A percentile compares a stretch with the other conserved stretches of the same genome.
These are phyloP conservation scores for Panus rudis DNA, from an alignment of 768 basidiomycete genomes.

Conservation along the genomic window DNA sequence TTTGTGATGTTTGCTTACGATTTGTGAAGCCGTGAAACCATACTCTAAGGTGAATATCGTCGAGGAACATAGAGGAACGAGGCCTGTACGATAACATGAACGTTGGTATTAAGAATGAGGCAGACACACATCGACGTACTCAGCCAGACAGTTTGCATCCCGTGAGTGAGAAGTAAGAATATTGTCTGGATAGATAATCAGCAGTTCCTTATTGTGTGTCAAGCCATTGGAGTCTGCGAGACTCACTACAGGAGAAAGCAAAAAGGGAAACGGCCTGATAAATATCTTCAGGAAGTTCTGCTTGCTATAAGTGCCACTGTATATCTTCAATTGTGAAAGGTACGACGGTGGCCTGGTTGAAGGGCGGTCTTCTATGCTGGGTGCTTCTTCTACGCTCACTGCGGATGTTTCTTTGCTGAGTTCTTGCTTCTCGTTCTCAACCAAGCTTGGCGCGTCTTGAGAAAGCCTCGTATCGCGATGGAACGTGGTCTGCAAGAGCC, in stretches of 20 bases:
- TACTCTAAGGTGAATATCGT: constrained; percentile 40
- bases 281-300: constrained; percentile 30
- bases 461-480: constrained; percentile 7
- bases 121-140: constrained; percentile 21
- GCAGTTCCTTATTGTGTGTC: no score
- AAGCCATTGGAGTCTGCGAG: not conserved
- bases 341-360: constrained; percentile 22
- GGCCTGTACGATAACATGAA: constrained; percentile 19
- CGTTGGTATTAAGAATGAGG: not conserved
- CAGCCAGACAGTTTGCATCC: constrained; percentile 39
- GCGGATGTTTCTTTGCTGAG: not conserved
- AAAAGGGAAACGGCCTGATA: constrained; percentile 35
- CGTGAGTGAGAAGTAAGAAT: constrained; percentile 33
- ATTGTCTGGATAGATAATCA: constrained; percentile 20
- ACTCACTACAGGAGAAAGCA: constrained; percentile 35
- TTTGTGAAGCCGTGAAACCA: constrained; percentile 34
- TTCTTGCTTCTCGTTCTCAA: not conserved
- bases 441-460: not conserved
- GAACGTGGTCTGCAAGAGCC: constrained; percentile 30
- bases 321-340: constrained; percentile 29
- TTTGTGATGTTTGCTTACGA: constrained; percentile 10
- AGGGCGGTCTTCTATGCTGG: constrained; percentile 6
- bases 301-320: constrained; percentile 31
- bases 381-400: constrained; percentile 3
- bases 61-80: constrained; percentile 37